Conservation (phyloP, 2,329 filamentous ascomycete species). For the Cladophialophora chaetospira region DNA sequence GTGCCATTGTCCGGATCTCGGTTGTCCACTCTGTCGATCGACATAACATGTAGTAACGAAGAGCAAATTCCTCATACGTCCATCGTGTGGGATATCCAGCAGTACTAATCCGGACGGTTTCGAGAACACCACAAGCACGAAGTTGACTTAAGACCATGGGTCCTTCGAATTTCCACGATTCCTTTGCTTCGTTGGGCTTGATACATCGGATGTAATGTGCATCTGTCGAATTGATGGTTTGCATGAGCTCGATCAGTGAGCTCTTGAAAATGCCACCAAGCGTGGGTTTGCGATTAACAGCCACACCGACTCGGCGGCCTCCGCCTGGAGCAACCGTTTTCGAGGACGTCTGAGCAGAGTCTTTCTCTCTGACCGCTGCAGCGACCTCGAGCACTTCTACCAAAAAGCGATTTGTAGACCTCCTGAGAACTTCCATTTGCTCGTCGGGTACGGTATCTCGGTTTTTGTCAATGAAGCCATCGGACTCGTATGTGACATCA, state of each 20-base stretch:
- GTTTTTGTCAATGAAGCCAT: constrained; percentile 99
- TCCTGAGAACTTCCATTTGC: constrained; percentile 88
- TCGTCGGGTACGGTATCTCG: constrained; percentile 97
- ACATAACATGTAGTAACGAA: constrained; percentile 97
- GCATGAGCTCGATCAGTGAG: constrained; percentile 96
- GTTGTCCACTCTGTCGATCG: constrained; percentile 87
- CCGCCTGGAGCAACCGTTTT: constrained; percentile 66
- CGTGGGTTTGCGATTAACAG: constrained; percentile 93
- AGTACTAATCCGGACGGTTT: constrained; percentile 96
- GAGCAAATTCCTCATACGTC: constrained; percentile 98
- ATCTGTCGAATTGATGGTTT: constrained; percentile 95
- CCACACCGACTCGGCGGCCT: constrained; percentile 85
- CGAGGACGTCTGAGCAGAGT: constrained; percentile 66
- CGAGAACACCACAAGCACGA: constrained; percentile 95
- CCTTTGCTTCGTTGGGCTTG: constrained; percentile 97
- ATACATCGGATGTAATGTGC: constrained; percentile 99
- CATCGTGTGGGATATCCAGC: constrained; percentile 96
- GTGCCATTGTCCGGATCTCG: constrained; percentile 91
- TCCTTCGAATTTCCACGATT: constrained; percentile 96
- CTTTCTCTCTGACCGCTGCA: constrained; percentile 85
- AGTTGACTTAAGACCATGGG: constrained; percentile 98
- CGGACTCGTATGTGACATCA: constrained; percentile 97
- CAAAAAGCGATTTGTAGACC: constrained; percentile 83
- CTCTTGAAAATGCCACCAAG: constrained; percentile 98
- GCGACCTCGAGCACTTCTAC: constrained; percentile 82